Percentiles rank a stretch among this genome's conserved stretches.
Conservation (phyloP, 345 rosid species). For the Gossypium rotundifolium region DNA sequence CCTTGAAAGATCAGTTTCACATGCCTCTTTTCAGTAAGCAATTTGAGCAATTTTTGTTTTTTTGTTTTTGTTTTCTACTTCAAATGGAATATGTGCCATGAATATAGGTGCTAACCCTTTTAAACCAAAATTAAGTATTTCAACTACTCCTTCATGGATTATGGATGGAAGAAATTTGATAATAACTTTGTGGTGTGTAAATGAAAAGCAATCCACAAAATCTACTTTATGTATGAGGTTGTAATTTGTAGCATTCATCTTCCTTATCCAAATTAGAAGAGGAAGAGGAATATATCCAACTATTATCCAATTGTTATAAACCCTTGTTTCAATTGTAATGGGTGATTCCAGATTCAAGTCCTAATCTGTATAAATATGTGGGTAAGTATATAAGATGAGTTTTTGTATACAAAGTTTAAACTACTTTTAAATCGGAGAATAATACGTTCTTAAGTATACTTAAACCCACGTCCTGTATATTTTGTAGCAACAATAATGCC, state of each 20-base stretch:
- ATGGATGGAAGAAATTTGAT: background rate
- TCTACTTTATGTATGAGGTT: background rate
- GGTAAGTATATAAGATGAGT: too few relatives aligned
- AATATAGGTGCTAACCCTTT: background rate
- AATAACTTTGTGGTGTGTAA: background rate
- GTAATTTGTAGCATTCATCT: background rate
- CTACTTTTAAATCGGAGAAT: too few relatives aligned
- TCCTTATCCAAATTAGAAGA: background rate
- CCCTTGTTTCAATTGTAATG: background rate
- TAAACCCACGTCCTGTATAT: too few relatives aligned
- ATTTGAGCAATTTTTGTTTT: background rate
- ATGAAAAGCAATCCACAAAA: background rate
- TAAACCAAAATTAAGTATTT: background rate
- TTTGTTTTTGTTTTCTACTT: background rate
- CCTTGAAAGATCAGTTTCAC: conserved; percentile 7
- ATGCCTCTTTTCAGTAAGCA: background rate
- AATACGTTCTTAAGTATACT: too few relatives aligned
- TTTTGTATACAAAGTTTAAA: too few relatives aligned
- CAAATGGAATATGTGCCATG: background rate
- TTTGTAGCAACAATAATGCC: too few relatives aligned
- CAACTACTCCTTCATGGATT: background rate
- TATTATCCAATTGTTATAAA: background rate
- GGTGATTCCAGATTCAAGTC: background rate
- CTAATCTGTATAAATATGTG: too few relatives aligned
- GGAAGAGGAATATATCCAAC: background rate